A percentile compares a stretch with the other conserved stretches of the same genome.
phyloP scores from a whole-genome alignment of 306 rosid genomes.

The Prinsepia uniflora region DNA sequence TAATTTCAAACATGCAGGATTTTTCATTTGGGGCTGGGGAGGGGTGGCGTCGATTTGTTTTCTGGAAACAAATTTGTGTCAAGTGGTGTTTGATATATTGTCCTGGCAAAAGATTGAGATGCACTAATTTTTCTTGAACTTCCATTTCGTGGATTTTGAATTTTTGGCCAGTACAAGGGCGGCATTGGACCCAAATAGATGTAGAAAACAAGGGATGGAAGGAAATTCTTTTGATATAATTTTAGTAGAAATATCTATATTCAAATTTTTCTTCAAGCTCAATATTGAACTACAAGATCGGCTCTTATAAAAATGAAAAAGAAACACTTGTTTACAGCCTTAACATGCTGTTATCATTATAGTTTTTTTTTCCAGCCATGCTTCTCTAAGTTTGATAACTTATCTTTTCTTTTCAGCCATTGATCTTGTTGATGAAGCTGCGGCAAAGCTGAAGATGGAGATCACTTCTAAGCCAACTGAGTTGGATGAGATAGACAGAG shows the following conservation, averaged over 20 bases:
- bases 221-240: background rate
- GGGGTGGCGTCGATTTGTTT: background rate
- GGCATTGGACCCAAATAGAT: background rate
- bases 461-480: conserved; percentile 96
- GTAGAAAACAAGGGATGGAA: background rate
- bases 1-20: background rate
- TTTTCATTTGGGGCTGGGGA: background rate
- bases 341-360: background rate
- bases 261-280: background rate
- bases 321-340: background rate
- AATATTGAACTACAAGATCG: background rate
- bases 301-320: background rate
- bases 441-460: conserved; percentile 96
- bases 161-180: background rate
- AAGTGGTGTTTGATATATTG: background rate
- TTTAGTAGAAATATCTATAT: background rate
- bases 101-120: background rate
- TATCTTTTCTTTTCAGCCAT: conserved; percentile 61
- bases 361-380: background rate
- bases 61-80: background rate
- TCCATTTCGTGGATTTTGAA: background rate
- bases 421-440: conserved; percentile 98
- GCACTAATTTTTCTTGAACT: background rate
- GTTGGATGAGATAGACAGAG: conserved; percentile 86
- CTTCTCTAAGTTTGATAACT: conserved; percentile 13